phyloP scores from a whole-genome alignment of 2,329 filamentous ascomycete genomes.

The Periconia digitata region DNA sequence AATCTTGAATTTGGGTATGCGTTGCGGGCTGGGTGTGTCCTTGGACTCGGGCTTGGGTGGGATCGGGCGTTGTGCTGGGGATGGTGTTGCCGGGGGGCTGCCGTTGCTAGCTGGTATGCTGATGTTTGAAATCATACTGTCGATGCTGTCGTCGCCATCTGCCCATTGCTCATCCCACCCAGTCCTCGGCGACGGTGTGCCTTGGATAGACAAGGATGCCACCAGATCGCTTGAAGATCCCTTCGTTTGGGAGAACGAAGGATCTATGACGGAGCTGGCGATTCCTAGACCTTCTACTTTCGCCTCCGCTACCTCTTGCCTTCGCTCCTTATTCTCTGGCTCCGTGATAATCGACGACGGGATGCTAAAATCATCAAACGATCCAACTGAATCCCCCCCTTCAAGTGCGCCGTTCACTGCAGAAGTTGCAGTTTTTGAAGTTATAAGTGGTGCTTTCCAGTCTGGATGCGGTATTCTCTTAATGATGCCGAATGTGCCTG shows the following conservation, averaged over 20 bases:
- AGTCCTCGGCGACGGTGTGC: constrained; percentile 25
- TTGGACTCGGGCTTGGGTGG: neutral
- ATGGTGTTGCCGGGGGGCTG: constrained; percentile 24
- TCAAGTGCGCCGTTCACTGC: constrained; percentile 15
- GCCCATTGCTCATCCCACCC: constrained; percentile 15
- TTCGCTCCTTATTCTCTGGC: constrained; percentile 14
- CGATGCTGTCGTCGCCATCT: constrained; percentile 14
- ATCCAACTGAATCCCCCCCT: constrained; percentile 10
- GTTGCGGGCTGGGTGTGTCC: constrained; percentile 18
- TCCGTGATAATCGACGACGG: constrained; percentile 29
- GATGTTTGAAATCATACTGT: constrained; percentile 17
- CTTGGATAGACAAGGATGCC: constrained; percentile 24
- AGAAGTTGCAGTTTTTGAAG: constrained; percentile 15
- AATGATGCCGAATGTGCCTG: constrained; percentile 31
- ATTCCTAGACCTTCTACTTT: constrained; percentile 30
- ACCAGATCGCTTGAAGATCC: constrained; percentile 38
- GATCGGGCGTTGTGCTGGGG: constrained; percentile 8
- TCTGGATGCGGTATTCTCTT: constrained; percentile 32
- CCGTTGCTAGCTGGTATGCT: constrained; percentile 16
- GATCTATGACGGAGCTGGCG: constrained; percentile 17
- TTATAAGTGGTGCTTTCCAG: constrained; percentile 23
- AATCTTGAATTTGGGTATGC: constrained; percentile 35
- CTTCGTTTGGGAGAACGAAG: constrained; percentile 37
- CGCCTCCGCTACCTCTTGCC: constrained; percentile 16
- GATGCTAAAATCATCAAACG: constrained; percentile 34